Evolutionary conservation across 2,329 filamentous ascomycete genomes (phyloP).

Genomic region (Stachybotrys chlorohalonatus): DNA sequence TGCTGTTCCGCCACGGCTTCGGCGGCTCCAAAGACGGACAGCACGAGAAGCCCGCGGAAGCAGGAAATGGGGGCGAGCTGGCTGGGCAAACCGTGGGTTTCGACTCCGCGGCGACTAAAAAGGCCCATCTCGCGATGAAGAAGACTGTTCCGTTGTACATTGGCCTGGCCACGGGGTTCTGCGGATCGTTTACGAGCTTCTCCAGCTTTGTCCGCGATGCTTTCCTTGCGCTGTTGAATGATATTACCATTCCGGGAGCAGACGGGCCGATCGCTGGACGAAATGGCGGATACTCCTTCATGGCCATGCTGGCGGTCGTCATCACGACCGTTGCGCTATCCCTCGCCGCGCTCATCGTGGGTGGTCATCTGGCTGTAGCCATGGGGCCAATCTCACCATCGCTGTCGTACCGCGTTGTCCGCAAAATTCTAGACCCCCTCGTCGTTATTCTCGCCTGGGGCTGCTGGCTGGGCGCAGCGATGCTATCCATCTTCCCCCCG

Average conservation of each 20-base stretch:
- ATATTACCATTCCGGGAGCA: slow-evolving; percentile 37
- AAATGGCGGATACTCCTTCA: slow-evolving; percentile 71
- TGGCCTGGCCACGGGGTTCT: slow-evolving; percentile 78
- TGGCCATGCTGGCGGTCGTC: slow-evolving; percentile 70
- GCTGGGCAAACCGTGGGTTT: slow-evolving; percentile 4
- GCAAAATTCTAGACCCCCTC: slow-evolving; percentile 53
- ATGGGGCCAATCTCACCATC: slow-evolving; percentile 50
- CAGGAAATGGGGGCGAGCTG: not conserved
- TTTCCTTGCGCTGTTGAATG: slow-evolving; percentile 73
- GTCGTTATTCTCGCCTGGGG: slow-evolving; percentile 59
- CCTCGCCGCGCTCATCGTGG: slow-evolving; percentile 58
- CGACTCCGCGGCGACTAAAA: slow-evolving; percentile 37
- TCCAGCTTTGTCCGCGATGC: slow-evolving; percentile 75
- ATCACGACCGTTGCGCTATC: slow-evolving; percentile 64
- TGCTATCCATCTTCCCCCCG: slow-evolving; percentile 65
- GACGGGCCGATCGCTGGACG: slow-evolving; percentile 32
- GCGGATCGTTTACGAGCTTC: slow-evolving; percentile 84
- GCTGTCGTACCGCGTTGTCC: slow-evolving; percentile 46
- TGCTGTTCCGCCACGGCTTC: slow-evolving; percentile 64
- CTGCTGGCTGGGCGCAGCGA: slow-evolving; percentile 68
- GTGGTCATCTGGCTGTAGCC: slow-evolving; percentile 64
- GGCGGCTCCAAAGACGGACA: slow-evolving; percentile 34
- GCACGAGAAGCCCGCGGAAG: slow-evolving; percentile 7
- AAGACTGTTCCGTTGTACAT: slow-evolving; percentile 86
- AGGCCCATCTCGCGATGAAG: slow-evolving; percentile 56